Percentiles rank a stretch among this genome's conserved stretches.
Evolutionary conservation across 2,329 filamentous ascomycete genomes (phyloP).

Genomic region (Dactylellina parvicollis): DNA sequence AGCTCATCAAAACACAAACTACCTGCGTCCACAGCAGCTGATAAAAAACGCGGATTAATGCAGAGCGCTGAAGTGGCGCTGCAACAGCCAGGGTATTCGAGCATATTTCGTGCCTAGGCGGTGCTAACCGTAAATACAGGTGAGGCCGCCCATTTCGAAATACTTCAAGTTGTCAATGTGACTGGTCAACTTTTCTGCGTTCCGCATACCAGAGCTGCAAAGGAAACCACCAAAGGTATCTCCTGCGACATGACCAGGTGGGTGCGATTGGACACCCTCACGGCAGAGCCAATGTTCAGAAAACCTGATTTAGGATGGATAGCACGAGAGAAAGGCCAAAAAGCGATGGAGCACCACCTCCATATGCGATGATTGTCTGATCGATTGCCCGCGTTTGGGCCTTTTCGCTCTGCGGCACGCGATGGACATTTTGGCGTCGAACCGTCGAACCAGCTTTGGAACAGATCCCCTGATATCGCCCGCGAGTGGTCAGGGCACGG

Average conservation of each 20-base stretch:
- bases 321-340: neutral
- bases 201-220: no score
- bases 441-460: neutral
- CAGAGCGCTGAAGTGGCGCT: slow-evolving; percentile 12
- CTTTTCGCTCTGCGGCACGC: neutral
- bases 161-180: no score
- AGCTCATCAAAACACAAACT: no score
- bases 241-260: no score
- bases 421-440: neutral
- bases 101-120: neutral
- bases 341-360: neutral
- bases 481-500: neutral
- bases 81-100: no score
- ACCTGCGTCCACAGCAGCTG: neutral
- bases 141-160: no score
- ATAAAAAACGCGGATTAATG: no score
- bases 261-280: no score
- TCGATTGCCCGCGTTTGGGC: slow-evolving; percentile 8
- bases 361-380: neutral
- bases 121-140: neutral
- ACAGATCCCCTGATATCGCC: neutral
- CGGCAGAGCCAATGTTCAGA: no score
- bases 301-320: no score
- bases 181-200: no score
- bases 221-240: no score